Conservation (phyloP, 129 eudicot genomes). For the Chrysanthemum lavandulifolium region DNA sequence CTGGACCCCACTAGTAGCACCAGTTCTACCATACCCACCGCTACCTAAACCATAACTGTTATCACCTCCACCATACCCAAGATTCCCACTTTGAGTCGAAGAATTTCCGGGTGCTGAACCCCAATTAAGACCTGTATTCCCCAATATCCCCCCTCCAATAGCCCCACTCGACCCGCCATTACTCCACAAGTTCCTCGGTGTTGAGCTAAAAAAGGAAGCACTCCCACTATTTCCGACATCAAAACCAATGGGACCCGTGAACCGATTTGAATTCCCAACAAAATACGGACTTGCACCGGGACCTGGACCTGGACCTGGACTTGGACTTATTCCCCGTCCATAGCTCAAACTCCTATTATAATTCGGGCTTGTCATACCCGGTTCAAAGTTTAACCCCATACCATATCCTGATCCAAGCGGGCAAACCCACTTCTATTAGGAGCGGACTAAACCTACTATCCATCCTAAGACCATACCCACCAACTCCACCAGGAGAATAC, state of each 20-base stretch:
- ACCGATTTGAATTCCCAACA: conserved; percentile 48
- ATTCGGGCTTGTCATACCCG: conserved; percentile 46
- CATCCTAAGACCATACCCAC: conserved; percentile 64
- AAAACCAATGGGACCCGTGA: conserved; percentile 41
- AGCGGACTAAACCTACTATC: conserved; percentile 20
- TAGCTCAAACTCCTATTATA: conserved; percentile 42
- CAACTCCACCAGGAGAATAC: conserved; percentile 42
- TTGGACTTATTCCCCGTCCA: conserved; percentile 44
- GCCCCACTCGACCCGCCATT: conserved; percentile 44
- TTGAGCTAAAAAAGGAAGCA: conserved; percentile 60
- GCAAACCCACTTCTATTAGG: conserved; percentile 41
- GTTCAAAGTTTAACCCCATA: conserved; percentile 59
- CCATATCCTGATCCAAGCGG: conserved; percentile 53
- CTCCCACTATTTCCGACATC: conserved; percentile 52
- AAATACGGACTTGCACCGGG: conserved; percentile 33
- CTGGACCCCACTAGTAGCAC: conserved; percentile 35
- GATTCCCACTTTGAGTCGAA: conserved; percentile 48
- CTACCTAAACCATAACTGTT: conserved; percentile 42
- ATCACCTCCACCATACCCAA: conserved; percentile 56
- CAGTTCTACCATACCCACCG: conserved; percentile 58
- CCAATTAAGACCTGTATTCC: conserved; percentile 53
- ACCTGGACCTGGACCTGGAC: conserved; percentile 27
- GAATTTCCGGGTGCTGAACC: conserved; percentile 46
- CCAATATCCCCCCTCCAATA: conserved; percentile 47
- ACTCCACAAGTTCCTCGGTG: conserved; percentile 54